Evolutionary conservation across 306 rosid species (phyloP).

Genomic region (Chamaecrista fasciculata): DNA sequence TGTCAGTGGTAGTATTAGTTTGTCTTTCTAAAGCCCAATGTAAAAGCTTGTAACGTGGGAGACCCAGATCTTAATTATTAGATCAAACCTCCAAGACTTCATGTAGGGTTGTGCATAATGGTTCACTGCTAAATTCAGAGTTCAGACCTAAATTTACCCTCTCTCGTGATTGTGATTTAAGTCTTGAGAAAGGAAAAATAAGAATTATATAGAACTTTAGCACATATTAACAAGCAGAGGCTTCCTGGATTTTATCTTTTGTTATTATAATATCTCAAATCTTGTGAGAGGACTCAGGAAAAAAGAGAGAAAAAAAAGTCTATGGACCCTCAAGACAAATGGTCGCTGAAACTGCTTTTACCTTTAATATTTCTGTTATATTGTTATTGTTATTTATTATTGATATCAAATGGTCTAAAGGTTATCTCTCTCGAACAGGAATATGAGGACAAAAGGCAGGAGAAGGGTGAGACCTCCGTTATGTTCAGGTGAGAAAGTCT

Average conservation of each 20-base stretch:
- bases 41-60: slow-evolving; percentile 21
- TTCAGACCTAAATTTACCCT: slow-evolving; percentile 4
- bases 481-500: slow-evolving; percentile 85
- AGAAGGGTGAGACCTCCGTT: slow-evolving; percentile 94
- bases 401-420: slow-evolving; percentile 9
- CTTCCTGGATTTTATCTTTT: slow-evolving; percentile 1
- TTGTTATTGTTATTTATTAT: slow-evolving; percentile 7
- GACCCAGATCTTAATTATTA: too few species aligned
- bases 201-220: slow-evolving; percentile 5
- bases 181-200: slow-evolving; percentile 12
- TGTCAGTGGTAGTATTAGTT: slow-evolving; percentile 28
- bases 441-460: slow-evolving; percentile 80
- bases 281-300: not conserved
- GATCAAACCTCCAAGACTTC: too few species aligned
- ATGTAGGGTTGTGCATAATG: too few species aligned
- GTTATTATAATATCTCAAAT: not conserved
- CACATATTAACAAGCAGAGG: slow-evolving; percentile 12
- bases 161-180: not conserved
- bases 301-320: not conserved
- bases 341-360: slow-evolving; percentile 24
- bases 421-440: slow-evolving; percentile 60
- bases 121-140: slow-evolving; percentile 7
- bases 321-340: not conserved
- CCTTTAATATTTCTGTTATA: slow-evolving; percentile 2
- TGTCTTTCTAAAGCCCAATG: slow-evolving; percentile 22